phyloP scores from a whole-genome alignment of 2,329 filamentous ascomycete species.

The Exophiala calicioides region DNA sequence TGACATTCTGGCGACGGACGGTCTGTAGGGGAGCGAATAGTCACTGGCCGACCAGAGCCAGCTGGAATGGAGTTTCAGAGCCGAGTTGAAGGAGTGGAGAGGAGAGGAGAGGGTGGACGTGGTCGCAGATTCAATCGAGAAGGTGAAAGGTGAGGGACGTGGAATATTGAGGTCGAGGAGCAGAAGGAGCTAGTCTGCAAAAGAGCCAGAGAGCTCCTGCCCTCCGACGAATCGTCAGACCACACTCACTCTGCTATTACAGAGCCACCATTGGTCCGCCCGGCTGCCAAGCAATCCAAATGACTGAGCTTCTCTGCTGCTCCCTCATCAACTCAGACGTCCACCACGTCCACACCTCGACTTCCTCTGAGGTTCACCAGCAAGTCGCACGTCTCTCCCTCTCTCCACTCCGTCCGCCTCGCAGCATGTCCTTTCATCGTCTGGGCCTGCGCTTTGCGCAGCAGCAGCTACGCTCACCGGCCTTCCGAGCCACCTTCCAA shows the following conservation, averaged over 20 bases:
- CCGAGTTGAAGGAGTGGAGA: slow-evolving; percentile 28
- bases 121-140: slow-evolving; percentile 12
- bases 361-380: background rate
- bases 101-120: slow-evolving; percentile 6
- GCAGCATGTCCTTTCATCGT: slow-evolving; percentile 66
- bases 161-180: slow-evolving; percentile 9
- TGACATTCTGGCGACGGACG: slow-evolving; percentile 29
- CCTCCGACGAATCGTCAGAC: too few species aligned
- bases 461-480: slow-evolving; percentile 61
- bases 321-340: background rate
- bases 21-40: slow-evolving; percentile 31
- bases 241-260: too few species aligned
- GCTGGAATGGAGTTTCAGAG: slow-evolving; percentile 25
- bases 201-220: too few species aligned
- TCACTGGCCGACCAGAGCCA: slow-evolving; percentile 24
- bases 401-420: slow-evolving; percentile 20
- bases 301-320: slow-evolving; percentile 6
- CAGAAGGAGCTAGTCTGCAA: slow-evolving; percentile 18
- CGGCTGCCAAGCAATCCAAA: background rate
- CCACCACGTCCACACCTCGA: too few species aligned
- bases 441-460: slow-evolving; percentile 62
- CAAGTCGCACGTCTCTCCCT: background rate
- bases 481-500: slow-evolving; percentile 61
- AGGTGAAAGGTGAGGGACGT: too few species aligned
- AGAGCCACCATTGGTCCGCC: background rate